A percentile compares a stretch with the other conserved stretches of the same genome.
phyloP scores from a whole-genome alignment of 768 basidiomycete genomes.

The Kwoniella shandongensis region DNA sequence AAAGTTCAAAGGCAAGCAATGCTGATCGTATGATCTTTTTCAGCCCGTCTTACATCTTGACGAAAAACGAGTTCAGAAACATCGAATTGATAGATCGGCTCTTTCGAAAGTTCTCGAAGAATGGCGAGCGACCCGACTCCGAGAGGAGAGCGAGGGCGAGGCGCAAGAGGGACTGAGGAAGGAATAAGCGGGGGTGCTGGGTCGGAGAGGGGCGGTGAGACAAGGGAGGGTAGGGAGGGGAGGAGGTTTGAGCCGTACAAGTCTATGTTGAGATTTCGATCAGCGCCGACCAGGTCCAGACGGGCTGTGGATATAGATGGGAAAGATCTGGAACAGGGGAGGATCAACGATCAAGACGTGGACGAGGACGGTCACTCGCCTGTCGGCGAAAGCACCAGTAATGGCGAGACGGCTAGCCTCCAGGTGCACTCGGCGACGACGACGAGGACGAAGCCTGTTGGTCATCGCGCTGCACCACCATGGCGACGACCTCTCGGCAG shows the following conservation, averaged over 20 bases:
- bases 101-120: slow-evolving; percentile 37
- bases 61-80: slow-evolving; percentile 45
- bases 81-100: slow-evolving; percentile 39
- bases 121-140: slow-evolving; percentile 27
- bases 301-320: background rate
- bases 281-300: background rate
- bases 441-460: background rate
- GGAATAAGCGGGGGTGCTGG: background rate
- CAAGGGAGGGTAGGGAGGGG: background rate
- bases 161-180: slow-evolving; percentile 2
- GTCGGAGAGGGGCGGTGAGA: background rate
- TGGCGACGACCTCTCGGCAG: slow-evolving; percentile 33
- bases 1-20: too few relatives aligned
- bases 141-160: slow-evolving; percentile 1
- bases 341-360: background rate
- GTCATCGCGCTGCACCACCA: slow-evolving; percentile 22
- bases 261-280: slow-evolving; percentile 20
- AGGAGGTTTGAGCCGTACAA: slow-evolving; percentile 21
- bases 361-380: background rate
- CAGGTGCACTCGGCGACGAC: background rate
- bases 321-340: background rate
- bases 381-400: background rate
- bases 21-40: background rate
- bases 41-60: slow-evolving; percentile 52
- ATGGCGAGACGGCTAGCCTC: too few relatives aligned